Percentiles rank a stretch among this genome's conserved stretches.
Conservation (phyloP, 805 yeast genomes). For the Zygosaccharomyces lentus region DNA sequence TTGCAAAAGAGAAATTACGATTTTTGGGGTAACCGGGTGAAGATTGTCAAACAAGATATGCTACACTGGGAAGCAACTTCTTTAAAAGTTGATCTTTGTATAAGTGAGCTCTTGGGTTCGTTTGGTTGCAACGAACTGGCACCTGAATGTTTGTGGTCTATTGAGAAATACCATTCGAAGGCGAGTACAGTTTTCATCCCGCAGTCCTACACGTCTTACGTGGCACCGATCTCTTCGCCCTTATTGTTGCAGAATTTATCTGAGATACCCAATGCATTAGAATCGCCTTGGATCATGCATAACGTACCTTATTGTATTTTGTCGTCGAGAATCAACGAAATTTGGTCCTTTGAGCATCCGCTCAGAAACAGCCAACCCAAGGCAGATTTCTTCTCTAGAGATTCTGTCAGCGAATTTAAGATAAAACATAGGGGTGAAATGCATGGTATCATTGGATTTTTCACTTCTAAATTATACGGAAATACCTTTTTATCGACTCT, state of each 20-base stretch:
- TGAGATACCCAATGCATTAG: constrained; percentile 28
- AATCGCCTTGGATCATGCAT: constrained; percentile 46
- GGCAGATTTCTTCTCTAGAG: constrained; percentile 17
- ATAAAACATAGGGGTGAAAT: constrained; percentile 49
- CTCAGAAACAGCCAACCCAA: not conserved
- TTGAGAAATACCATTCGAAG: constrained; percentile 39
- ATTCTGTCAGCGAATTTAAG: constrained; percentile 39
- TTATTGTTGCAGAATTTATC: constrained; percentile 40
- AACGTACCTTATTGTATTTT: constrained; percentile 41
- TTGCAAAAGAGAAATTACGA: constrained; percentile 46
- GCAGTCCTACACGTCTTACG: constrained; percentile 48
- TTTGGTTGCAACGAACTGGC: constrained; percentile 89
- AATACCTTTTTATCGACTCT: constrained; percentile 40
- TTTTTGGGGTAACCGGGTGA: constrained; percentile 51
- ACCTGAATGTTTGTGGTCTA: constrained; percentile 67
- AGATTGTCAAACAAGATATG: constrained; percentile 55
- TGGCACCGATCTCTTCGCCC: constrained; percentile 68
- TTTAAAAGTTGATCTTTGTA: constrained; percentile 49
- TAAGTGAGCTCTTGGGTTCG: constrained; percentile 83
- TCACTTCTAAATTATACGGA: constrained; percentile 63
- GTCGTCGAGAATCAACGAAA: constrained; percentile 44
- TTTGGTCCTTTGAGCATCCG: constrained; percentile 66
- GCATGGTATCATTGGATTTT: constrained; percentile 75
- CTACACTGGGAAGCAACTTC: constrained; percentile 44
- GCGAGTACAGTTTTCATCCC: constrained; percentile 58